Conservation (phyloP, 306 rosid species). For the Senna siamea region DNA sequence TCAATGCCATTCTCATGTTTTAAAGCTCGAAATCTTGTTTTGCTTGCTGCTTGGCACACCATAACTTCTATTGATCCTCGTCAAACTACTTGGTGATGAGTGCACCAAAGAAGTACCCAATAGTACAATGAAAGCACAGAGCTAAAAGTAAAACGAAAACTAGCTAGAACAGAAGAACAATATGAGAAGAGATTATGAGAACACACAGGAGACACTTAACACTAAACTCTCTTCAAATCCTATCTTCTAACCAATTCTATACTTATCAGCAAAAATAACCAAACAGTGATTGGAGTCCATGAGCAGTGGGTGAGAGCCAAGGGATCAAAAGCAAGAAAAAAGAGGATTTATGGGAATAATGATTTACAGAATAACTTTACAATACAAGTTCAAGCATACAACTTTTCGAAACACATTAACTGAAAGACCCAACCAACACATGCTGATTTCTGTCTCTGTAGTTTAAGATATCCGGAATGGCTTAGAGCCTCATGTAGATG, state of each 20-base stretch:
- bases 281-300: constrained; percentile 58
- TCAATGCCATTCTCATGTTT: constrained; percentile 77
- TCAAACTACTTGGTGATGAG: constrained; percentile 30
- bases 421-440: constrained; percentile 71
- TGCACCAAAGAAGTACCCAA: constrained; percentile 23
- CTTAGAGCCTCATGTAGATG: constrained; percentile 28
- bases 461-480: constrained; percentile 37
- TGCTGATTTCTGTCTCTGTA: constrained; percentile 43
- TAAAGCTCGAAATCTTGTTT: constrained; percentile 77
- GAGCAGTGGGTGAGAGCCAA: constrained; percentile 36
- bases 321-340: constrained; percentile 10
- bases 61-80: constrained; percentile 66
- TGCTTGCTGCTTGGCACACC: constrained; percentile 91
- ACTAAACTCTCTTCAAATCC: constrained; percentile 16
- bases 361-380: constrained; percentile 70
- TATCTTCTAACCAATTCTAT: constrained; percentile 60
- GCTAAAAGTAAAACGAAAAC: constrained; percentile 23
- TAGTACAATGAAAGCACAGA: constrained; percentile 22
- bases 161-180: constrained; percentile 18
- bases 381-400: constrained; percentile 61
- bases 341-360: constrained; percentile 21
- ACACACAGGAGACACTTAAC: constrained; percentile 23
- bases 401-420: constrained; percentile 63
- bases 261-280: constrained; percentile 55
- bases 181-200: constrained; percentile 3